Base-by-base conservation (phyloP, 2,329 filamentous ascomycete genomes). In the Fusarium denticulatum region DNA sequence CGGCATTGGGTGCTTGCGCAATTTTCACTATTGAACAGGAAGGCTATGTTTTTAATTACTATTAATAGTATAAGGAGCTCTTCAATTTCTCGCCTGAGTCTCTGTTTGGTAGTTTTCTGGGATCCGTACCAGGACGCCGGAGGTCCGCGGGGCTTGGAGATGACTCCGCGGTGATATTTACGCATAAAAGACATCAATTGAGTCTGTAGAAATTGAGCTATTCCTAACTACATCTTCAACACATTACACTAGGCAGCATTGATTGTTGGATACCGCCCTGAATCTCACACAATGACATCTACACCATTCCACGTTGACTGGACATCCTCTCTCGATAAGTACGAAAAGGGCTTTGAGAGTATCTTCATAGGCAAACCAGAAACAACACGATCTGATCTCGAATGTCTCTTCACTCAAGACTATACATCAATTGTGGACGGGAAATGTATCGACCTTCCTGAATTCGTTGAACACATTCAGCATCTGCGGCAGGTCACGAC, bases 71-170 rank as follows among this genome's bases (percentile, higher is more conserved):
- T 16, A 2, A 15, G 3, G 20, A 16, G 26, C 45, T 16, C 1
- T 30, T n/a, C 3, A 16, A 3, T 0, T 8, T 16, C 7, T 47
- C 15, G 16, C 6, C 16, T 5, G 4, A 14, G 30, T 10, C 16
- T 20, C 12, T 12, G 7, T 13, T 4, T 30, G 1, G 9, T n/a
- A 1, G 16, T 18, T 14, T 34, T 12, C 13, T 3, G 18, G 34
- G 3, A n/a, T n/a, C 10, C 3, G 15, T 6, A 4, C 3, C 20
- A n/a, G 28, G 18, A 22, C 3, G 2, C 15, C 18, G 30, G 30
- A 47, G n/a, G 57, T 28, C 58, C 36, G 58, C 58, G 58, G 58
- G 18, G 28, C n/a, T 60, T 46, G 58, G 58, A 55, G 28, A 36
- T 60, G 1, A n/a, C 11, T 34, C 58, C 58, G 58, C 58, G 58